phyloP scores from a whole-genome alignment of 345 rosid genomes.

The Lepidium aucheri region DNA sequence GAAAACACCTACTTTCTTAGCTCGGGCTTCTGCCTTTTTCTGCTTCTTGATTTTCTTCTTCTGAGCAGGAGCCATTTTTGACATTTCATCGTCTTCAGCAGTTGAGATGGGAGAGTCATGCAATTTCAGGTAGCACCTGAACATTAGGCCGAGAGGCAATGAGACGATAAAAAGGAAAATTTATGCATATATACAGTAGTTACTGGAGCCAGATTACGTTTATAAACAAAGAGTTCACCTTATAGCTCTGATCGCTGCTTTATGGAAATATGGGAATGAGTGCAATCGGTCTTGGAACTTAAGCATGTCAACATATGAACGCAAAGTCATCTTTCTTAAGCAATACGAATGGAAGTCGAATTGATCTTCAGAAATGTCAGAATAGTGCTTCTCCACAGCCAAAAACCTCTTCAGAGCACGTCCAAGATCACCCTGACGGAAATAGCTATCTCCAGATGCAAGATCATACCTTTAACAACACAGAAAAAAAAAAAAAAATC shows the following conservation, averaged over 20 bases:
- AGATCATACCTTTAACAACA: slow-evolving; percentile 76
- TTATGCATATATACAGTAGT: not conserved
- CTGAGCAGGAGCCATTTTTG: slow-evolving; percentile 81
- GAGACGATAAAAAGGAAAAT: not conserved
- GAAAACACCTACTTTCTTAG: slow-evolving; percentile 65
- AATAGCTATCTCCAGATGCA: slow-evolving; percentile 93
- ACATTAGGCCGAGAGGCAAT: not conserved
- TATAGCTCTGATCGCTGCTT: slow-evolving; percentile 92
- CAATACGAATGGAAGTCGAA: slow-evolving; percentile 99
- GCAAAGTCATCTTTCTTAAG: slow-evolving; percentile 93
- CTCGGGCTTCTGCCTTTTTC: slow-evolving; percentile 93
- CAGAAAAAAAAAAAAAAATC: slow-evolving; percentile 4
- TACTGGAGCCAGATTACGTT: not conserved
- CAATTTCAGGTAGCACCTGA: slow-evolving; percentile 85
- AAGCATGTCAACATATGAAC: slow-evolving; percentile 96
- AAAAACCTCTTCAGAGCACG: slow-evolving; percentile 86
- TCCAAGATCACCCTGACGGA: slow-evolving; percentile 95
- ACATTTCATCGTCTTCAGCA: slow-evolving; percentile 65
- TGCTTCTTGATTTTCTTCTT: slow-evolving; percentile 93
- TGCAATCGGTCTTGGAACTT: slow-evolving; percentile 96
- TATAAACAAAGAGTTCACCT: slow-evolving; percentile 39
- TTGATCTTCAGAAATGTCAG: slow-evolving; percentile 96
- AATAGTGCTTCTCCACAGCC: slow-evolving; percentile 98
- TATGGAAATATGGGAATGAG: slow-evolving; percentile 85
- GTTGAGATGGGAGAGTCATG: slow-evolving; percentile 80